phyloP scores from a whole-genome alignment of 257 asterid species.

The Solanum paucissectum region DNA sequence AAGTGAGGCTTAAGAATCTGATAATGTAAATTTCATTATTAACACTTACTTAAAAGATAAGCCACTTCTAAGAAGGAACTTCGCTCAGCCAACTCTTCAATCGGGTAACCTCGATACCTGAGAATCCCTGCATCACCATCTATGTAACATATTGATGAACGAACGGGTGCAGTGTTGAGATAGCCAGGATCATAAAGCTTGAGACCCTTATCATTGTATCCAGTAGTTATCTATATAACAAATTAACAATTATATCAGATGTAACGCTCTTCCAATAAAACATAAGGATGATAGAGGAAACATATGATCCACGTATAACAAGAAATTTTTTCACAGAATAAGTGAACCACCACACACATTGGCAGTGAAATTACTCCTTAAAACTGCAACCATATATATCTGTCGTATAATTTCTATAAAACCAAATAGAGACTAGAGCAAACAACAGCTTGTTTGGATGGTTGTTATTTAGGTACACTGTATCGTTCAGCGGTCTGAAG shows the following conservation, averaged over 20 bases:
- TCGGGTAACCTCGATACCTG: constrained; percentile 1
- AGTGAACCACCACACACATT: background rate
- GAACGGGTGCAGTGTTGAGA: constrained; percentile 95
- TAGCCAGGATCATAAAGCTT: constrained; percentile 97
- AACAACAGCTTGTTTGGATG: too few species aligned
- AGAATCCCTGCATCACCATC: constrained; percentile 1
- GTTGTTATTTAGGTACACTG: too few species aligned
- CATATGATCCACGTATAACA: background rate
- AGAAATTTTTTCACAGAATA: background rate
- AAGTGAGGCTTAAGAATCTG: background rate
- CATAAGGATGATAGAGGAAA: background rate
- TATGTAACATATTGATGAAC: constrained; percentile 64
- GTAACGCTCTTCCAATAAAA: background rate
- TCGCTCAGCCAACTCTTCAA: constrained; percentile 1
- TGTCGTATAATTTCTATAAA: too few species aligned
- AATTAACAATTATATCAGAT: background rate
- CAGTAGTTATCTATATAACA: constrained; percentile 51
- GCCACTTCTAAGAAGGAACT: constrained; percentile 52
- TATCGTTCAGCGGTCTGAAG: too few species aligned
- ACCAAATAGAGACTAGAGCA: too few species aligned
- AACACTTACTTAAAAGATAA: constrained; percentile 73
- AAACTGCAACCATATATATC: too few species aligned
- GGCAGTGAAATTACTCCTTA: background rate
- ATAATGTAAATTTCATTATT: background rate
- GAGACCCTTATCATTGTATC: constrained; percentile 76